A percentile compares a stretch with the other conserved stretches of the same genome.
These are phyloP conservation scores for Penicillium griseofulvum DNA, from an alignment of 2,329 filamentous ascomycete species.

Conservation along the genomic window DNA sequence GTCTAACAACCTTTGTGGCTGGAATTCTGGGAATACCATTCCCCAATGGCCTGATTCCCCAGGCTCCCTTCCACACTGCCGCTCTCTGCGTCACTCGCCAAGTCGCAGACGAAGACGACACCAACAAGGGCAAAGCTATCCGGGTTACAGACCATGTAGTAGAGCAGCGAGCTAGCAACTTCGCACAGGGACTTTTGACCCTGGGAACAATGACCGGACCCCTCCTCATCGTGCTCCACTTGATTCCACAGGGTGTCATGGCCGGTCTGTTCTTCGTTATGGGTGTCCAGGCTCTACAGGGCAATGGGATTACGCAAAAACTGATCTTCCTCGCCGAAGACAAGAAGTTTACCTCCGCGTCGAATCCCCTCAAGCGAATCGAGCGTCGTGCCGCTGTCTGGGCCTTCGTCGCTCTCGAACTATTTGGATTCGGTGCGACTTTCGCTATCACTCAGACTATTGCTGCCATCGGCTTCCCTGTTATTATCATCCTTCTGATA, in stretches of 20 bases:
- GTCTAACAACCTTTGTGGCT: conserved; percentile 71
- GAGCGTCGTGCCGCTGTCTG: conserved; percentile 65
- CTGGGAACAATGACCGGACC: conserved; percentile 77
- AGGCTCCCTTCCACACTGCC: conserved; percentile 78
- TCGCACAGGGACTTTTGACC: conserved; percentile 73
- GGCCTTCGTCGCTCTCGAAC: conserved; percentile 66
- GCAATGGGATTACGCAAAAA: conserved; percentile 74
- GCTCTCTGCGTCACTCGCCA: conserved; percentile 69
- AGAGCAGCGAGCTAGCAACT: conserved; percentile 75
- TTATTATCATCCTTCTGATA: conserved; percentile 68
- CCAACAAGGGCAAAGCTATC: conserved; percentile 55
- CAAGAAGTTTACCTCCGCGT: conserved; percentile 55
- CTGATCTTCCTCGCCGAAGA: conserved; percentile 69
- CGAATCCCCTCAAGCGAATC: conserved; percentile 61
- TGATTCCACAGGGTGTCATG: conserved; percentile 76
- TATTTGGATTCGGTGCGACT: conserved; percentile 70
- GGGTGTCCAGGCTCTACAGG: conserved; percentile 74
- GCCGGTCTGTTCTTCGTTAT: conserved; percentile 83
- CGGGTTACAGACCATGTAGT: conserved; percentile 62
- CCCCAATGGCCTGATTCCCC: conserved; percentile 79
- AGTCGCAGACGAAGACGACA: conserved; percentile 56
- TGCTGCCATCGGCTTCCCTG: conserved; percentile 75
- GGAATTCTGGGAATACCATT: conserved; percentile 76
- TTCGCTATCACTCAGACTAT: conserved; percentile 83
- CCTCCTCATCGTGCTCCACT: conserved; percentile 68